A percentile compares a stretch with the other conserved stretches of the same genome.
phyloP scores from a whole-genome alignment of 2,329 filamentous ascomycete species.

The Botrytis galanthina region DNA sequence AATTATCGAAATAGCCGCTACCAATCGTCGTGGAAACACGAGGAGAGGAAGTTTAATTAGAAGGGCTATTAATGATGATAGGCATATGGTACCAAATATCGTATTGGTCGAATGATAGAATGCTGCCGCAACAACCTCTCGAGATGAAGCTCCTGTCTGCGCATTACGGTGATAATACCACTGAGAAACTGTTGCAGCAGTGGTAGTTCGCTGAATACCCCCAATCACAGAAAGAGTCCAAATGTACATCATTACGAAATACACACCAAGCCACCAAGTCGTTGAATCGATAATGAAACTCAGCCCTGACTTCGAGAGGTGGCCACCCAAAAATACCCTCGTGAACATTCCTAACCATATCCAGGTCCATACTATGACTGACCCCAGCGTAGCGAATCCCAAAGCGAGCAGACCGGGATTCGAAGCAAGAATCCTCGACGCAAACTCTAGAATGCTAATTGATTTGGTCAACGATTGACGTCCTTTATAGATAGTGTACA shows the following conservation, averaged over 20 bases:
- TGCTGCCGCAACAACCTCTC: constrained; percentile 79
- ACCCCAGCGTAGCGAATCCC: constrained; percentile 73
- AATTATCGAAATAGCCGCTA: constrained; percentile 63
- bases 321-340: constrained; percentile 88
- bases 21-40: constrained; percentile 70
- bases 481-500: constrained; percentile 77
- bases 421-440: constrained; percentile 79
- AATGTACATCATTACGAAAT: constrained; percentile 90
- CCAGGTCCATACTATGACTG: constrained; percentile 90
- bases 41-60: constrained; percentile 82
- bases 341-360: constrained; percentile 96
- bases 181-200: constrained; percentile 91
- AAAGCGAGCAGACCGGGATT: constrained; percentile 80
- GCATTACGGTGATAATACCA: constrained; percentile 98
- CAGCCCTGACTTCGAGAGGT: constrained; percentile 62
- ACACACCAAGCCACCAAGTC: constrained; percentile 93
- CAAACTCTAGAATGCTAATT: constrained; percentile 87
- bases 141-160: constrained; percentile 71
- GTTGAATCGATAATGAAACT: constrained; percentile 79
- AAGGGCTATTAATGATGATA: constrained; percentile 79
- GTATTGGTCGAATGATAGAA: constrained; percentile 78
- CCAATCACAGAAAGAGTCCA: constrained; percentile 90
- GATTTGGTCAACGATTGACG: constrained; percentile 79
- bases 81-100: constrained; percentile 87
- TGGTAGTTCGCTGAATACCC: constrained; percentile 85